Percentiles rank a stretch among this genome's conserved stretches.
Conservation (phyloP, 1,139 yeast species). For the Pichia sorboxylosa region DNA sequence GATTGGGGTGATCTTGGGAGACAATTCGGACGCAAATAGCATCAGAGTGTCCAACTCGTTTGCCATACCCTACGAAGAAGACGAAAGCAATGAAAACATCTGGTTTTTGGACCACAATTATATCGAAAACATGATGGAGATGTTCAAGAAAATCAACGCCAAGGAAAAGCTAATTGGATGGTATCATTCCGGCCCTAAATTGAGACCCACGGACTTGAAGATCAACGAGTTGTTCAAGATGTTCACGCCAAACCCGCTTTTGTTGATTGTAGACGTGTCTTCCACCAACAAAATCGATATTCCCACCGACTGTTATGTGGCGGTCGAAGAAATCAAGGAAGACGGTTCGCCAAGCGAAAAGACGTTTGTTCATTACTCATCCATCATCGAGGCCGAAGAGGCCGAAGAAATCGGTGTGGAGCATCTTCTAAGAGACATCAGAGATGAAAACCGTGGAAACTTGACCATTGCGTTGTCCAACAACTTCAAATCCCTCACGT, state of each 20-base stretch:
- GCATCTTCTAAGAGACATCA: slow-evolving; percentile 82
- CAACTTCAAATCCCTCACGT: slow-evolving; percentile 79
- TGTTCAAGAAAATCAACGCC: slow-evolving; percentile 96
- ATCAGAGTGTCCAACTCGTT: slow-evolving; percentile 66
- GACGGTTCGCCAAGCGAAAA: slow-evolving; percentile 93
- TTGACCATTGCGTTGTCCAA: slow-evolving; percentile 78
- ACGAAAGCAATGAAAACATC: slow-evolving; percentile 81
- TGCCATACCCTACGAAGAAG: slow-evolving; percentile 95
- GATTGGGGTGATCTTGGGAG: slow-evolving; percentile 90
- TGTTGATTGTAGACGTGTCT: slow-evolving; percentile 85
- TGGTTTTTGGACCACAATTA: slow-evolving; percentile 97
- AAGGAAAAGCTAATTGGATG: slow-evolving; percentile 93
- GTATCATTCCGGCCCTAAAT: slow-evolving; percentile 97
- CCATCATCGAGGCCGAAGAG: slow-evolving; percentile 91
- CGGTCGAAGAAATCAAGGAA: slow-evolving; percentile 90
- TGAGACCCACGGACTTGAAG: slow-evolving; percentile 76
- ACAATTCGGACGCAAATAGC: slow-evolving; percentile 30
- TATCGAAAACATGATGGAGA: slow-evolving; percentile 92
- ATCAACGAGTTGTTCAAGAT: slow-evolving; percentile 84
- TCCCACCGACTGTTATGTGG: slow-evolving; percentile 92
- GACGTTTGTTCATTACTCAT: slow-evolving; percentile 89
- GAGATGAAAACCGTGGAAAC: slow-evolving; percentile 95
- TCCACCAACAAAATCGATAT: slow-evolving; percentile 68
- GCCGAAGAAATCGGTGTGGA: slow-evolving; percentile 99
- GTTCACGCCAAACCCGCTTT: slow-evolving; percentile 71